A percentile compares a stretch with the other conserved stretches of the same genome.
Conservation (phyloP, 805 yeast species). For the Kodamaea nitidulidarum region DNA sequence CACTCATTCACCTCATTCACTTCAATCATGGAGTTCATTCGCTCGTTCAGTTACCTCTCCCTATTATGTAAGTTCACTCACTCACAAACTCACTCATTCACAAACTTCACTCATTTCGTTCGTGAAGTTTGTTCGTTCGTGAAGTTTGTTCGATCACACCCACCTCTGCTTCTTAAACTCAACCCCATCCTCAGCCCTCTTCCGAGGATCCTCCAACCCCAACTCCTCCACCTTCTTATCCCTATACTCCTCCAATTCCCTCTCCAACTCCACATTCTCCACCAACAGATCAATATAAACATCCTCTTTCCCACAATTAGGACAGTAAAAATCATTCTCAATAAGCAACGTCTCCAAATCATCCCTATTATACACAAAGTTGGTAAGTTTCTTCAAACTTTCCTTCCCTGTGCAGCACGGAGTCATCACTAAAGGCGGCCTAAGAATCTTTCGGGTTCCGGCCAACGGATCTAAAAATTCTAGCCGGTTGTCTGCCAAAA, state of each 20-base stretch:
- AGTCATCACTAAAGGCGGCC: conserved; percentile 66
- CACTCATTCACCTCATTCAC: too few relatives aligned
- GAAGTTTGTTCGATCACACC: too few relatives aligned
- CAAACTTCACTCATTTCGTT: background rate
- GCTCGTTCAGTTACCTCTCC: too few relatives aligned
- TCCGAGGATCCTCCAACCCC: conserved; percentile 33
- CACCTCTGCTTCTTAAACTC: conserved; percentile 28
- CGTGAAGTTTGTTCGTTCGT: too few relatives aligned
- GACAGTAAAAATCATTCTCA: conserved; percentile 86
- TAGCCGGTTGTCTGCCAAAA: conserved; percentile 25
- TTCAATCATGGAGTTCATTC: too few relatives aligned
- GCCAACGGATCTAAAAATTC: conserved; percentile 65
- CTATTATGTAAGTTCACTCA: too few relatives aligned
- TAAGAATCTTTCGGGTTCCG: conserved; percentile 48
- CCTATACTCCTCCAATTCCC: conserved; percentile 49
- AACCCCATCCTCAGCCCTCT: conserved; percentile 19
- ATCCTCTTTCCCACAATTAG: conserved; percentile 74
- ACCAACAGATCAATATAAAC: conserved; percentile 69
- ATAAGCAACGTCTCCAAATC: conserved; percentile 48
- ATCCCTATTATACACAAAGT: conserved; percentile 34
- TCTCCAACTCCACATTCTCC: conserved; percentile 56
- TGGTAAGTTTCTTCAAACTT: conserved; percentile 53
- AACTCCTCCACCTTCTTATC: conserved; percentile 30
- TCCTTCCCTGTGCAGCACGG: conserved; percentile 68
- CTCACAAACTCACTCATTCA: too few relatives aligned